Conservation (phyloP, 1,139 yeast genomes). For the Zygosaccharomyces sapae region DNA sequence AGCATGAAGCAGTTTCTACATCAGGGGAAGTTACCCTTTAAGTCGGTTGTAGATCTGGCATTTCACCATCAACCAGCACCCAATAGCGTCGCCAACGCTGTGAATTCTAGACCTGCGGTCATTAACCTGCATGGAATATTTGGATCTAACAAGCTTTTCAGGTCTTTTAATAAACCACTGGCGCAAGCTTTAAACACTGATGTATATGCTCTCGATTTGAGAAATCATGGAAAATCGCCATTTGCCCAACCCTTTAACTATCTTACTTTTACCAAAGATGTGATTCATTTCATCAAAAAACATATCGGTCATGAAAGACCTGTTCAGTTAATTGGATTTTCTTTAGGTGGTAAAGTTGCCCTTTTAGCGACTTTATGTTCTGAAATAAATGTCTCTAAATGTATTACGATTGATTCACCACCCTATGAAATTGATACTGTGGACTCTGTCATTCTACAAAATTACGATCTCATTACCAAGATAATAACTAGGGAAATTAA, state of each 20-base stretch:
- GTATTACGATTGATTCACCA: constrained; percentile 33
- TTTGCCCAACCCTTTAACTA: constrained; percentile 46
- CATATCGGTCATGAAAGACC: constrained; percentile 23
- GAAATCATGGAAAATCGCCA: constrained; percentile 52
- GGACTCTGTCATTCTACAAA: constrained; percentile 21
- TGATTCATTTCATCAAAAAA: constrained; percentile 29
- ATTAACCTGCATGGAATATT: constrained; percentile 34
- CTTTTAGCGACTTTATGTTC: constrained; percentile 24
- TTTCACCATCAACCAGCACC: constrained; percentile 21
- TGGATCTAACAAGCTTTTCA: constrained; percentile 28
- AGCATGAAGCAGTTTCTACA: constrained; percentile 11
- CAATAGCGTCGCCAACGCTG: not conserved
- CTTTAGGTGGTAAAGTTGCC: constrained; percentile 35
- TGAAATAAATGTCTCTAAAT: constrained; percentile 21
- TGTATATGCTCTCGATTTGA: constrained; percentile 44
- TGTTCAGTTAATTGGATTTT: constrained; percentile 31
- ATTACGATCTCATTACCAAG: constrained; percentile 22
- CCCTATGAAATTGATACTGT: constrained; percentile 28
- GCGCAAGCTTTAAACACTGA: constrained; percentile 35
- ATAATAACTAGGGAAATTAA: constrained; percentile 23
- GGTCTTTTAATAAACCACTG: constrained; percentile 31
- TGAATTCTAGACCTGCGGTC: constrained; percentile 21
- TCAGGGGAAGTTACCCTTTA: constrained; percentile 11
- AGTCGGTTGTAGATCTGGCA: constrained; percentile 23
- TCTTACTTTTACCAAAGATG: constrained; percentile 43